These are phyloP conservation scores for Favolaschia claudopus DNA, from an alignment of 768 basidiomycete species.

Conservation along the genomic window DNA sequence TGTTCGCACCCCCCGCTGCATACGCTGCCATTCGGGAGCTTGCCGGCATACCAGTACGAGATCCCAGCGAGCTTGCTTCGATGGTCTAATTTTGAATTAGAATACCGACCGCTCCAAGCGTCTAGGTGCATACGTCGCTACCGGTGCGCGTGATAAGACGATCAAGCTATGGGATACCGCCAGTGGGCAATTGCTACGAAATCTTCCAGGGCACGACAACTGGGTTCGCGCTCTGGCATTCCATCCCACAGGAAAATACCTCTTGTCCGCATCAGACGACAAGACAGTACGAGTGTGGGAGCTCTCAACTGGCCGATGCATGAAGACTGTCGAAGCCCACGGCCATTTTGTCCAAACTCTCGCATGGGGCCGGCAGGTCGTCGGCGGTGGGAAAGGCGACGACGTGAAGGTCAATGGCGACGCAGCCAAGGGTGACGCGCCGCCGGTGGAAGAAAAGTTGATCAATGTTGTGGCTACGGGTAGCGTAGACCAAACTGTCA, in stretches of 20 bases:
- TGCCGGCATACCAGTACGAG: constrained; percentile 70
- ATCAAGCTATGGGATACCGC: constrained; percentile 92
- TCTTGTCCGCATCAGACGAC: constrained; percentile 93
- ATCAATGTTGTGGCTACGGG: constrained; percentile 76
- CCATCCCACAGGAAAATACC: constrained; percentile 89
- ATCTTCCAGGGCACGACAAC: constrained; percentile 86
- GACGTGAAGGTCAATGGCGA: constrained; percentile 41
- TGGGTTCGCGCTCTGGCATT: constrained; percentile 91
- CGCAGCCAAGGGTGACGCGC: constrained; percentile 26
- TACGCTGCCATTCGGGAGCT: constrained; percentile 82
- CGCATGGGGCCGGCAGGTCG: constrained; percentile 75
- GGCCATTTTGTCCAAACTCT: constrained; percentile 83
- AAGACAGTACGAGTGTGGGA: constrained; percentile 94
- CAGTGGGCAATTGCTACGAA: constrained; percentile 82
- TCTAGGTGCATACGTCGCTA: constrained; percentile 70
- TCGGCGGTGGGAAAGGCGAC: constrained; percentile 47
- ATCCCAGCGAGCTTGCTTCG: background rate
- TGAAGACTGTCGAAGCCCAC: constrained; percentile 89
- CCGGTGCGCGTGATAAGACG: constrained; percentile 89
- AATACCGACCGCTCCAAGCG: constrained; percentile 60
- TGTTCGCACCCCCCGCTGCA: constrained; percentile 80
- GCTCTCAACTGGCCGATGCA: constrained; percentile 81
- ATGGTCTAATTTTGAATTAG: constrained; percentile 38
- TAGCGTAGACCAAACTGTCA: constrained; percentile 71
- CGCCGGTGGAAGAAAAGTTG: constrained; percentile 59